Evolutionary conservation across 106 monocot genomes (phyloP), one percentile per base, ranked within the genome.

Genomic region (Xerophyta viscosa): DNA sequence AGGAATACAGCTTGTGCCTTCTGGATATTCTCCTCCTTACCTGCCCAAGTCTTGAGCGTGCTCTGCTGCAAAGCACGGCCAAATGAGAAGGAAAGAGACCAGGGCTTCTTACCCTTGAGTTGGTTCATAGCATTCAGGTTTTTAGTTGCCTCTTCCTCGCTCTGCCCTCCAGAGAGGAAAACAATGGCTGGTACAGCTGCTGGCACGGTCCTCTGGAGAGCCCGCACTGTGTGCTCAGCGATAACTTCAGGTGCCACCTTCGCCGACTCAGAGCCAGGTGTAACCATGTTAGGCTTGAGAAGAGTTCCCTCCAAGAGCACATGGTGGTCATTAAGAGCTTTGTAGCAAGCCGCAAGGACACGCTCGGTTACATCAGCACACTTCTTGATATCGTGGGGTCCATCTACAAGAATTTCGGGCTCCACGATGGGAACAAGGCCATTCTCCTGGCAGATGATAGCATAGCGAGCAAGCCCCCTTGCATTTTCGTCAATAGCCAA

Each of bases 101-200:
- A 66, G 0, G 55, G 66, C 33, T 66, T 66, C 56, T 55, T 18
- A 45, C 0, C n/a, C n/a, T n/a, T n/a, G n/a, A n/a, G n/a, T n/a
- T n/a, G n/a, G n/a, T n/a, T n/a, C n/a, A n/a, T n/a, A n/a, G n/a
- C n/a, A n/a, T n/a, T n/a, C n/a, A n/a, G n/a, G n/a, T n/a, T n/a
- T n/a, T n/a, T n/a, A n/a, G 65, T 65, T 0, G 65, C 65, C 8
- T 45, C 30, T 24, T 65, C 65, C 54, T 65, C 65, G 31, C 65
- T 65, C 65, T 65, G 65, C 1, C 54, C 65, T 4, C 65, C 65
- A 12, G 65, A 65, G 10, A 65, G 65, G 65, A 65, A 65, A 41
- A 65, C 65, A 14, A 66, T 56, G 4, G 54, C 66, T 0, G 66
- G 66, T 28, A 66, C 66, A 0, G 66, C 66, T 20, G 66, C 54